A percentile compares a stretch with the other conserved stretches of the same genome.
These are phyloP conservation scores for Edaphochlamys debaryana DNA, from an alignment of 139 green algal genomes.

Conservation along the genomic window DNA sequence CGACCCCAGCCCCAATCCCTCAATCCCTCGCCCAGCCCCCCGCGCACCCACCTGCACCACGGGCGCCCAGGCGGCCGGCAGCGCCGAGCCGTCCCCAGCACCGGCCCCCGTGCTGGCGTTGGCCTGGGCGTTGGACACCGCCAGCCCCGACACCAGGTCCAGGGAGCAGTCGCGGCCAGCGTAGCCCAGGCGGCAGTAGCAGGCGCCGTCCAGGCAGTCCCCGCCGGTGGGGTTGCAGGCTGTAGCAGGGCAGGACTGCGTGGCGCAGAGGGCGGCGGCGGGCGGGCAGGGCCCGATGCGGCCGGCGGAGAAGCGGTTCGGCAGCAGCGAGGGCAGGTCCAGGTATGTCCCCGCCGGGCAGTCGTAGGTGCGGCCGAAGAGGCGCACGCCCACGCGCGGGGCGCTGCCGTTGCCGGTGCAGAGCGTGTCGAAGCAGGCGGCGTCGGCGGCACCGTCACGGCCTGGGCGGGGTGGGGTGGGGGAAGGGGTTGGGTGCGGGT, in stretches of 20 bases:
- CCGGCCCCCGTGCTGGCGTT: neutral
- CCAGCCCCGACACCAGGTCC: conserved; percentile 28
- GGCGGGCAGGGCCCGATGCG: conserved; percentile 56
- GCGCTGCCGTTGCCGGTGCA: conserved; percentile 6
- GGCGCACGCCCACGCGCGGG: conserved; percentile 38
- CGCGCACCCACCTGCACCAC: neutral
- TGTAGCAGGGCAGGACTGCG: conserved; percentile 13
- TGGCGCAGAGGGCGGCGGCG: conserved; percentile 35
- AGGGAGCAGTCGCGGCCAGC: conserved; percentile 1
- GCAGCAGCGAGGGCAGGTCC: conserved; percentile 39
- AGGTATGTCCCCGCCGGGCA: conserved; percentile 45
- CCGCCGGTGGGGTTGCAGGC: conserved; percentile 43
- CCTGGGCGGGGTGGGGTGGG: neutral
- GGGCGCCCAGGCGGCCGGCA: neutral
- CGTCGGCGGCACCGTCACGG: conserved; percentile 1
- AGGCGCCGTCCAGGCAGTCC: conserved; percentile 43
- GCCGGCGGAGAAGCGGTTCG: conserved; percentile 39
- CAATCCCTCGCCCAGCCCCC: neutral
- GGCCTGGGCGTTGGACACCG: neutral
- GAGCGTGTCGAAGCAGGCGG: conserved; percentile 33
- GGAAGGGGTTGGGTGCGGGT: neutral
- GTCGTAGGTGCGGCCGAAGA: conserved; percentile 37
- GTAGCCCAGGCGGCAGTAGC: conserved; percentile 56
- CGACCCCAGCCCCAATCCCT: too few relatives aligned
- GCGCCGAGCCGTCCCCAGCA: too few relatives aligned